Evolutionary conservation across 1,139 yeast genomes (phyloP), one percentile per base, ranked within the genome.

Genomic region (Hansenula sp.): DNA sequence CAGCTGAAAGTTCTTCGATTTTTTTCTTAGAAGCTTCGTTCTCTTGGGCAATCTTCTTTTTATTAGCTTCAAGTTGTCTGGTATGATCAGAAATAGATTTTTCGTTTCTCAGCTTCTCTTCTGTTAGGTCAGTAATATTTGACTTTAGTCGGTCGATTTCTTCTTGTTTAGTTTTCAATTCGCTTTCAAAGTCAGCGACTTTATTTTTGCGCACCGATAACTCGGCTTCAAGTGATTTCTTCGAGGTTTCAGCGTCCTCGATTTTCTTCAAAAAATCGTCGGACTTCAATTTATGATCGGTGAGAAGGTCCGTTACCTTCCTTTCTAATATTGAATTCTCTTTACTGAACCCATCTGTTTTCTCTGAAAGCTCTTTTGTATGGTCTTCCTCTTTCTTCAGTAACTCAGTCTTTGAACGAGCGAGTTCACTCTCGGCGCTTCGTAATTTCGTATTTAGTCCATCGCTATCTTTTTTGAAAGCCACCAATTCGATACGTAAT

Each of bases 1-100:
- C 38, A n/a, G 32, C 24, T 10, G 30, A 40, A 10, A 55, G 39
- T 13, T 46, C 44, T 9, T 15, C 18, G 16, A 40, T 9, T 21
- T 33, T 15, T 1, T 25, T 36, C 2, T 11, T 9, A 1, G 30
- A 33, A 1, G 24, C 2, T 10, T 18, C 16, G 6, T 16, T 4
- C 16, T 24, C 18, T 15, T 21, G 16, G 24, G 17, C 19, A 24
- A 7, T 15, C n/a, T 13, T 15, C 9, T 30, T 17, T 11, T 28
- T 16, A 5, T 8, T 15, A 9, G 17, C 25, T 7, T n/a, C 28
- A n/a, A 33, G 4, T n/a, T 33, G 28, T 4, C 21, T n/a, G 6
- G 10, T 3, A 33, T 33, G 27, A 4, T 35, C 13, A 16, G 17
- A 6, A 9, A 32, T 17, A 8, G 24, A 5, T 5, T 12, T n/a